These are phyloP conservation scores for Ligustrum vulgare DNA, from an alignment of 257 asterid genomes.

Conservation along the genomic window DNA sequence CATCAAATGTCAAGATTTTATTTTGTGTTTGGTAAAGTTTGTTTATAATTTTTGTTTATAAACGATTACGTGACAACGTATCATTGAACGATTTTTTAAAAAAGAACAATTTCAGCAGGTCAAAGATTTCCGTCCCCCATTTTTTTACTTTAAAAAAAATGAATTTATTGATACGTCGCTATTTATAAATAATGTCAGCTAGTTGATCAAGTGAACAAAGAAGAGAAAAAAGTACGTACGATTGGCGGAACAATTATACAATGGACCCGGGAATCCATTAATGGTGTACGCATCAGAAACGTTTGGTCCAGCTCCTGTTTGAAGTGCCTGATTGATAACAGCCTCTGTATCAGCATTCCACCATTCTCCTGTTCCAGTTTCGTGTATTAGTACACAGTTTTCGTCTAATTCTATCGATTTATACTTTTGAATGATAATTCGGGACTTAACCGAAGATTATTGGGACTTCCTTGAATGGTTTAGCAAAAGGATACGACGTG, in stretches of 20 bases:
- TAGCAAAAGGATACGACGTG: conserved; percentile 55
- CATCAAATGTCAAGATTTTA: too few relatives aligned
- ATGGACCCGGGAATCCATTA: conserved; percentile 66
- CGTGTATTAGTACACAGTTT: background rate
- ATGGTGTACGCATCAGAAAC: conserved; percentile 72
- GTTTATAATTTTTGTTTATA: too few relatives aligned
- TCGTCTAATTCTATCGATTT: too few relatives aligned
- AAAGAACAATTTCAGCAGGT: too few relatives aligned
- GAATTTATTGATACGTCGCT: too few relatives aligned
- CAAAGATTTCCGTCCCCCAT: too few relatives aligned
- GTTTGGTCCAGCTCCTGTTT: conserved; percentile 65
- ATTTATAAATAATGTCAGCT: too few relatives aligned
- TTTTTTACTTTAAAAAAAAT: too few relatives aligned
- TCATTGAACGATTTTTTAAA: too few relatives aligned
- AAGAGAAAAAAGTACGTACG: conserved; percentile 27
- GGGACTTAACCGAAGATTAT: conserved; percentile 53
- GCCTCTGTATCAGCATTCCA: conserved; percentile 63
- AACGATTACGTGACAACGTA: too few relatives aligned
- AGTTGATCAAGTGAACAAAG: background rate
- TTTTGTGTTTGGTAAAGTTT: too few relatives aligned
- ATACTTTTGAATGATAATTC: background rate
- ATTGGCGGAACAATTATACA: conserved; percentile 57
- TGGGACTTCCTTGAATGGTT: conserved; percentile 58
- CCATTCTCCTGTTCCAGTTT: conserved; percentile 54
- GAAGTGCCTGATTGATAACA: conserved; percentile 53